Conservation (phyloP, 176 grass and related monocot species). For the Thinopyrum elongatum region DNA sequence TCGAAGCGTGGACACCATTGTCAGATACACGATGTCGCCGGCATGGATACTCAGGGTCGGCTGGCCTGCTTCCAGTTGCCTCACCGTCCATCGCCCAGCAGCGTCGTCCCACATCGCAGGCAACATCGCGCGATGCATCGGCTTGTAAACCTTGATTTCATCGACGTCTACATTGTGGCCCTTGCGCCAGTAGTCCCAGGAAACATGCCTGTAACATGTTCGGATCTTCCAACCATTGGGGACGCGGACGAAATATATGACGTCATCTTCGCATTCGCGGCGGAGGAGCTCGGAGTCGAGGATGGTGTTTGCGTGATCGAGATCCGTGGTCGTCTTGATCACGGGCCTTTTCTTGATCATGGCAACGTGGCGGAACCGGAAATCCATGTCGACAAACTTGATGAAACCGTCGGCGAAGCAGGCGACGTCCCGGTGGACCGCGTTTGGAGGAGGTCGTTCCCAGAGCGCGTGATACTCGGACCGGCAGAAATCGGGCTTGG, state of each 20-base stretch:
- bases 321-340: neutral
- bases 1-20: neutral
- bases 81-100: neutral
- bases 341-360: neutral
- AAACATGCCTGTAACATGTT: constrained; percentile 2
- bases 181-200: neutral
- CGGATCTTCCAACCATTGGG: constrained; percentile 3
- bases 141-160: neutral
- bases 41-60: neutral
- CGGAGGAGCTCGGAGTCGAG: neutral
- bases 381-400: neutral
- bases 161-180: neutral
- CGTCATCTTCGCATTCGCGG: neutral
- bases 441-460: neutral
- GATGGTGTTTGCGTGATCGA: neutral
- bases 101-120: neutral
- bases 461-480: neutral
- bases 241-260: no score
- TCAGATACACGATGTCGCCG: neutral
- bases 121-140: neutral
- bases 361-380: neutral
- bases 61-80: neutral
- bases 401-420: neutral
- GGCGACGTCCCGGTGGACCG: neutral
- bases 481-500: neutral